Conservation (phyloP, 768 basidiomycete species). For the Lactifluus echinatus region DNA sequence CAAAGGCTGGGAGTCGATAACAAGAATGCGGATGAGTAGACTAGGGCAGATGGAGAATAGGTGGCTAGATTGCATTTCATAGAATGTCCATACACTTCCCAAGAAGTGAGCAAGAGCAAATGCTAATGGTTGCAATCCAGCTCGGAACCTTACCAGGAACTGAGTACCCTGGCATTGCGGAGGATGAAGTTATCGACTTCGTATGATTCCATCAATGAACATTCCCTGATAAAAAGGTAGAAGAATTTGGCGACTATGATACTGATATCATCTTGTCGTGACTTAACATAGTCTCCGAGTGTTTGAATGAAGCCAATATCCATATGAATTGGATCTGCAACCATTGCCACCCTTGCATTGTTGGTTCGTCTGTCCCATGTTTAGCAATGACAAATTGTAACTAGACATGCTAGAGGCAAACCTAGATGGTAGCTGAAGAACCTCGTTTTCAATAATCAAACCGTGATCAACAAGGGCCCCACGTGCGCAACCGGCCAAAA, state of each 20-base stretch:
- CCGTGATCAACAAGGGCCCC: slow-evolving; percentile 35
- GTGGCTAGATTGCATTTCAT: slow-evolving; percentile 50
- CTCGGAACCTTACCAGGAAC: slow-evolving; percentile 42
- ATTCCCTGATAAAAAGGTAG: slow-evolving; percentile 47
- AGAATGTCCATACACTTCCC: slow-evolving; percentile 58
- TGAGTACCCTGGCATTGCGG: slow-evolving; percentile 49
- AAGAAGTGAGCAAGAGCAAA: background rate
- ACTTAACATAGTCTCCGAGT: slow-evolving; percentile 42
- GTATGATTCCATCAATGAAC: slow-evolving; percentile 51
- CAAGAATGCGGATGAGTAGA: slow-evolving; percentile 49
- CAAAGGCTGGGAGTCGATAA: slow-evolving; percentile 58
- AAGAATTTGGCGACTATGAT: slow-evolving; percentile 55
- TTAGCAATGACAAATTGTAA: background rate
- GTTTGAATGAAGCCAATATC: slow-evolving; percentile 48
- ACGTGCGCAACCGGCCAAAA: slow-evolving; percentile 61
- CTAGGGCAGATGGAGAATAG: slow-evolving; percentile 45
- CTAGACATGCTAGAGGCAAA: slow-evolving; percentile 25
- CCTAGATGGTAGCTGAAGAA: slow-evolving; percentile 48
- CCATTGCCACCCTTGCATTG: slow-evolving; percentile 32
- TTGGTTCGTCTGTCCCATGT: slow-evolving; percentile 38
- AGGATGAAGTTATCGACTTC: slow-evolving; percentile 70
- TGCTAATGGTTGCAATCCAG: background rate
- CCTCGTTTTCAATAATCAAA: slow-evolving; percentile 42
- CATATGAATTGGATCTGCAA: slow-evolving; percentile 53
- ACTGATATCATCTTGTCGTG: slow-evolving; percentile 41